Percentiles rank a stretch among this genome's conserved stretches.
Conservation (phyloP, 441 rosid genomes). For the Cnidoscolus chayamansa region DNA sequence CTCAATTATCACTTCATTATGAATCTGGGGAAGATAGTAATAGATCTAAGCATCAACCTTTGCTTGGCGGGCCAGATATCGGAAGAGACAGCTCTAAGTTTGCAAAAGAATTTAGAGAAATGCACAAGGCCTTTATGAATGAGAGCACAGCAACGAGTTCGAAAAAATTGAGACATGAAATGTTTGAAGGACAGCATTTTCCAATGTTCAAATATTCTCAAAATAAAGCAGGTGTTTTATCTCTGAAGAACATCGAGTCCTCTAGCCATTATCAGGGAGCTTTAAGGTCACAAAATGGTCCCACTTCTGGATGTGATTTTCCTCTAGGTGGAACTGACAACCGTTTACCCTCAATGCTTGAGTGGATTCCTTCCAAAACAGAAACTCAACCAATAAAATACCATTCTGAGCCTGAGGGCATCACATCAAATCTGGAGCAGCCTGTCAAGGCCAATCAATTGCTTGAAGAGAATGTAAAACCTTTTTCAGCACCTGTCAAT, state of each 20-base stretch:
- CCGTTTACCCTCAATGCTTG: not conserved
- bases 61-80: constrained; percentile 13
- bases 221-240: constrained; percentile 14
- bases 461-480: constrained; percentile 26
- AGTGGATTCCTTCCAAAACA: constrained; percentile 21
- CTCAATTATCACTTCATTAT: constrained; percentile 1
- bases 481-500: constrained; percentile 27
- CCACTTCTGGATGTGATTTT: constrained; percentile 2
- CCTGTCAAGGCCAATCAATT: constrained; percentile 27
- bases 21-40: constrained; percentile 22
- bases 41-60: constrained; percentile 14
- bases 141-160: constrained; percentile 23
- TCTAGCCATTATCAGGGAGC: constrained; percentile 3
- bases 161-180: constrained; percentile 23
- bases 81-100: constrained; percentile 19
- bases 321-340: constrained; percentile 13
- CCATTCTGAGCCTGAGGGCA: constrained; percentile 23
- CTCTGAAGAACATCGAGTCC: constrained; percentile 24
- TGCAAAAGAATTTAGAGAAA: constrained; percentile 24
- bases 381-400: constrained; percentile 26
- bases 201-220: constrained; percentile 30
- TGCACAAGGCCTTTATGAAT: constrained; percentile 25
- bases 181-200: constrained; percentile 28
- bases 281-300: constrained; percentile 11
- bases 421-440: constrained; percentile 26